A percentile compares a stretch with the other conserved stretches of the same genome.
phyloP scores from a whole-genome alignment of 2,329 filamentous ascomycete species.

The Chalaropsis thielavioides region DNA sequence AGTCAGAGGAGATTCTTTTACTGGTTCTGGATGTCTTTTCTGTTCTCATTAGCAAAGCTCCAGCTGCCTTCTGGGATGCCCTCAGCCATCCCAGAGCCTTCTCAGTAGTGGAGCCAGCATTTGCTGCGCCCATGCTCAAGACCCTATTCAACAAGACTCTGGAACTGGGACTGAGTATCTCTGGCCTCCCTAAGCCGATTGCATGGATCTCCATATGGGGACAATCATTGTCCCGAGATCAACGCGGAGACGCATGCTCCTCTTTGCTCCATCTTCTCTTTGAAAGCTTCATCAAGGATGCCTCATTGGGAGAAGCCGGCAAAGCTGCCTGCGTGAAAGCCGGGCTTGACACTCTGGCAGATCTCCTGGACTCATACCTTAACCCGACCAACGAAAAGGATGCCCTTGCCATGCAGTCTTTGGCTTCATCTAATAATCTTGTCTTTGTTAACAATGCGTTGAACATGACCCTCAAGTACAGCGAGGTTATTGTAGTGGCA shows the following conservation, averaged over 20 bases:
- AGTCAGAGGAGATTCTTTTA: conserved; percentile 44
- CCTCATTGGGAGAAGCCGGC: conserved; percentile 40
- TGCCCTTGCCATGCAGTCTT: conserved; percentile 20
- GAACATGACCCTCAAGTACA: conserved; percentile 49
- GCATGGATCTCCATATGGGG: conserved; percentile 70
- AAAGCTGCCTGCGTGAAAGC: conserved; percentile 48
- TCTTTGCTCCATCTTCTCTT: conserved; percentile 65
- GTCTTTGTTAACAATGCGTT: conserved; percentile 51
- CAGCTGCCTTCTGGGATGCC: conserved; percentile 75
- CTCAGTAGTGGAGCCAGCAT: conserved; percentile 70
- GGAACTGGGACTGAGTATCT: conserved; percentile 23
- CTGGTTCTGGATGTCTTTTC: conserved; percentile 57
- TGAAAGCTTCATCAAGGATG: conserved; percentile 42
- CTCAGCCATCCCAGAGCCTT: conserved; percentile 68
- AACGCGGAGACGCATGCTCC: conserved; percentile 66
- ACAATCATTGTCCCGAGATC: conserved; percentile 57
- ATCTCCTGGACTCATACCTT: conserved; percentile 43
- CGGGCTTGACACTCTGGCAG: conserved; percentile 45
- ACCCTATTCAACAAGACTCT: conserved; percentile 48
- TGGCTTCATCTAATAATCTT: conserved; percentile 38
- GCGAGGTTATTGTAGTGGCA: conserved; percentile 42
- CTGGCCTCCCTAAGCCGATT: conserved; percentile 42
- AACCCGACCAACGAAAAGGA: conserved; percentile 24
- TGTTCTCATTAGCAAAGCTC: conserved; percentile 57
- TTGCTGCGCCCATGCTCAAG: conserved; percentile 53